A percentile compares a stretch with the other conserved stretches of the same genome.
These are phyloP conservation scores for Vigna radiata DNA, from an alignment of 306 rosid species.

Conservation along the genomic window DNA sequence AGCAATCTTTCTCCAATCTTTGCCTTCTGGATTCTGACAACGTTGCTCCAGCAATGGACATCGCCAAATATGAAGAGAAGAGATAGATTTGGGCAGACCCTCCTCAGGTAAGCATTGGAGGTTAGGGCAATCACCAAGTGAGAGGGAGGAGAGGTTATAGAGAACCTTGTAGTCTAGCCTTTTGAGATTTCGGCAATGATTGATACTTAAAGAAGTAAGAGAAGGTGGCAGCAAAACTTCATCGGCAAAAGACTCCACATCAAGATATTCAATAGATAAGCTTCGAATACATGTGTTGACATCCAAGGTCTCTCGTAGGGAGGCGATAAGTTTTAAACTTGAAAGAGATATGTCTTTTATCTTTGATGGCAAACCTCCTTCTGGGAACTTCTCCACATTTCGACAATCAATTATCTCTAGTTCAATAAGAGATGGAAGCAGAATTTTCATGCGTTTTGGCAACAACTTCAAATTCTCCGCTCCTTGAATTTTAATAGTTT, in stretches of 20 bases:
- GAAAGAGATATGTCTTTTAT: background rate
- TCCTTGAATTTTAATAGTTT: too few species aligned
- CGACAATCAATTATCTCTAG: background rate
- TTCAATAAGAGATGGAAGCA: background rate
- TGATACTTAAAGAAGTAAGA: background rate
- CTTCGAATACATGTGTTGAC: background rate
- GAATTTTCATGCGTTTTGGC: too few species aligned
- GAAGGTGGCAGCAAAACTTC: background rate
- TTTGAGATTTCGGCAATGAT: background rate
- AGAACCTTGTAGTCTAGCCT: background rate
- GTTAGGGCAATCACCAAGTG: background rate
- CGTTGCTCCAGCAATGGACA: background rate
- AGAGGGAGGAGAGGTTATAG: background rate
- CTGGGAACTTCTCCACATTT: background rate
- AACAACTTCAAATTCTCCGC: too few species aligned
- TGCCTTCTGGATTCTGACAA: background rate
- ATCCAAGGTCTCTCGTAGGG: background rate
- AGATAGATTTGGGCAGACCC: background rate
- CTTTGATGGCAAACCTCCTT: background rate
- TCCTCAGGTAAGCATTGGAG: background rate
- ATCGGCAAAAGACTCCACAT: background rate
- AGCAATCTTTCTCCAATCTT: background rate
- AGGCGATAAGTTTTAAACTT: background rate
- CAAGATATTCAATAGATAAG: background rate
- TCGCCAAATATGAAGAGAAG: accelerated